Evolutionary conservation across 2,329 filamentous ascomycete genomes (phyloP).

Genomic region (Stagonosporopsis tanaceti): DNA sequence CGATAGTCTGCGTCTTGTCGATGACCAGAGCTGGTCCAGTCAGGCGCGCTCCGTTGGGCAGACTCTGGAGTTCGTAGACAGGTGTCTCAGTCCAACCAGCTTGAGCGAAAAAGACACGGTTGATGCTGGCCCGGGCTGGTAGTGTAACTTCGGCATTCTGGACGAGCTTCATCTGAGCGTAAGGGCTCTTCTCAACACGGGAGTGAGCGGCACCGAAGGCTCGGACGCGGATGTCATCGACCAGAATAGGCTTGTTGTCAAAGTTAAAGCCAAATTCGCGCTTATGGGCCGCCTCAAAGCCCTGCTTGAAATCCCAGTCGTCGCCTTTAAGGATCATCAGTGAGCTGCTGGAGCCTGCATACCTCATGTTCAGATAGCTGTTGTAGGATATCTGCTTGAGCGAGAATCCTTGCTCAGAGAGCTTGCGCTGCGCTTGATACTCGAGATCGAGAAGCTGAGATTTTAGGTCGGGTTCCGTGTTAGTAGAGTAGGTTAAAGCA

Average conservation of each 20-base stretch:
- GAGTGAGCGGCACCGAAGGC: constrained; percentile 4
- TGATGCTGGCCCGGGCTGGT: no score
- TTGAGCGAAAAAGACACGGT: no score
- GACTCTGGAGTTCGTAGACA: constrained; percentile 77
- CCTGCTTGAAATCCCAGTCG: constrained; percentile 2
- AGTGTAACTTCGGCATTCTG: constrained; percentile 45
- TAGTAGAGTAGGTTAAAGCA: no score
- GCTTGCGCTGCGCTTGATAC: constrained; percentile 4
- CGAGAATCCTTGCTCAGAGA: constrained; percentile 7
- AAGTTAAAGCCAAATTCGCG: constrained; percentile 10
- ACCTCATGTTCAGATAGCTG: constrained; percentile 10
- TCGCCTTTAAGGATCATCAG: constrained; percentile 5
- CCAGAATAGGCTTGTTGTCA: neutral
- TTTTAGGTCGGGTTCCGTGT: no score
- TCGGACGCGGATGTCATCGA: constrained; percentile 13
- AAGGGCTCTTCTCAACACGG: constrained; percentile 3
- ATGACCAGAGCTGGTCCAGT: constrained; percentile 82
- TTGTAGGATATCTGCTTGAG: constrained; percentile 5
- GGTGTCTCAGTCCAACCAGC: constrained; percentile 54
- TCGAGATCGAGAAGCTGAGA: neutral
- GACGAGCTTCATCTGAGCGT: constrained; percentile 72
- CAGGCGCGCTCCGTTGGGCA: constrained; percentile 73
- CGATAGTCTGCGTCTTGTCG: constrained; percentile 86
- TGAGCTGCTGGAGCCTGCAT: constrained; percentile 4
- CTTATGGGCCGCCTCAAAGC: constrained; percentile 5